Percentiles rank a stretch among this genome's conserved stretches.
phyloP scores from a whole-genome alignment of 1,284 basidiomycete species.

The Phlebopus sp. region DNA sequence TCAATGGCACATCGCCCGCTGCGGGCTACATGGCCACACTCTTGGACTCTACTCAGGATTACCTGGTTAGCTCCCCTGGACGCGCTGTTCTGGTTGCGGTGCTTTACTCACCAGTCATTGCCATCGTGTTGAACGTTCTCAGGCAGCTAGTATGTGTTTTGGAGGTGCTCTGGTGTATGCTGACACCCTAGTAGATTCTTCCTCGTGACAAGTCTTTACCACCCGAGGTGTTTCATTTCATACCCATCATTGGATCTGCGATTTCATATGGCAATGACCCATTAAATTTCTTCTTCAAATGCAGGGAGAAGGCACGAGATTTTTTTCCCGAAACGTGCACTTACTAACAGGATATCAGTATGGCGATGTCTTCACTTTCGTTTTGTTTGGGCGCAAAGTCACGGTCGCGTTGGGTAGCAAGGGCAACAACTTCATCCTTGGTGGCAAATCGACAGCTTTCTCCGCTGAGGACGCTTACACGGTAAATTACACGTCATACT shows the following conservation, averaged over 20 bases:
- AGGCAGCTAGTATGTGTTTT: constrained; percentile 52
- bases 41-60: constrained; percentile 18
- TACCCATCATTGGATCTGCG: constrained; percentile 78
- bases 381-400: constrained; percentile 84
- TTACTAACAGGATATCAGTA: constrained; percentile 39
- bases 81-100: constrained; percentile 21
- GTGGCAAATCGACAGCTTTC: constrained; percentile 89
- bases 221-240: constrained; percentile 76
- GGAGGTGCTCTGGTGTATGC: neutral
- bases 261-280: constrained; percentile 80
- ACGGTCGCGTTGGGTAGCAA: constrained; percentile 91
- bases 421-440: constrained; percentile 93
- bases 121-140: constrained; percentile 57
- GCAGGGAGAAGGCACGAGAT: constrained; percentile 76
- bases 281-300: constrained; percentile 70
- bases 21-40: constrained; percentile 24
- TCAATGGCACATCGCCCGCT: constrained; percentile 20
- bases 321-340: neutral
- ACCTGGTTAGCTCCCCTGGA: constrained; percentile 24
- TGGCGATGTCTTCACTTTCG: constrained; percentile 89
- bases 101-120: constrained; percentile 40
- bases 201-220: constrained; percentile 60
- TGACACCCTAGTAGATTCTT: constrained; percentile 37
- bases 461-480: constrained; percentile 98
- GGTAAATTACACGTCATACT: constrained; percentile 40